Conservation (phyloP, 805 yeast genomes). For the Cyberlindnera galapagoensis region DNA sequence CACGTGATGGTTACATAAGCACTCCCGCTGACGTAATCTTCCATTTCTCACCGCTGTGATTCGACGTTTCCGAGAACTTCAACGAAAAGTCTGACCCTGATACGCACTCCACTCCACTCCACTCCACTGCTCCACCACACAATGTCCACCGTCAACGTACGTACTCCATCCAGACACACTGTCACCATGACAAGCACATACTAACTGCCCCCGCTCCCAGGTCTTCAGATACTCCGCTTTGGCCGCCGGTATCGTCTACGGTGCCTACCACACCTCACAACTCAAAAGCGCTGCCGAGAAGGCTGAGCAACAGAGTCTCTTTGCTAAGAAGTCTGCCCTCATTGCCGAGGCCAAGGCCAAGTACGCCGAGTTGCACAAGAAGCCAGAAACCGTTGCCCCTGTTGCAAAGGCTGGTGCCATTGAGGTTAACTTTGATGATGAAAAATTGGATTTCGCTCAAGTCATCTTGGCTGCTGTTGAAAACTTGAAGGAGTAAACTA, state of each 20-base stretch:
- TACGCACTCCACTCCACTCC: no score
- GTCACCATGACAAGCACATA: not conserved
- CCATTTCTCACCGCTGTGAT: no score
- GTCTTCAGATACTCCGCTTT: conserved; percentile 91
- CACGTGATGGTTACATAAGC: no score
- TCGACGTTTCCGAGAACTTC: no score
- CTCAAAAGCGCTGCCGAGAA: conserved; percentile 55
- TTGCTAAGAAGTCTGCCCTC: conserved; percentile 61
- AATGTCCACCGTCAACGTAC: conserved; percentile 47
- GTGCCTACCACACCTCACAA: conserved; percentile 74
- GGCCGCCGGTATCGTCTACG: conserved; percentile 83
- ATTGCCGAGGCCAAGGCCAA: conserved; percentile 86
- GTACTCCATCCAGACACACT: conserved; percentile 14
- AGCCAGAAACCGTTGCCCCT: conserved; percentile 31
- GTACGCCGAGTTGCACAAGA: conserved; percentile 60
- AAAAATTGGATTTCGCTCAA: conserved; percentile 78
- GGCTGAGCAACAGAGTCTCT: conserved; percentile 52
- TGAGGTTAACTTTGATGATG: conserved; percentile 74
- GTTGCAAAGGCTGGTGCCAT: conserved; percentile 29
- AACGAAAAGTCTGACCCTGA: no score
- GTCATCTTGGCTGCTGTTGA: conserved; percentile 62
- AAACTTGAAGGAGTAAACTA: conserved; percentile 32
- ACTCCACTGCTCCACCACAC: no score
- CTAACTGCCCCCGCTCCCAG: conserved; percentile 37
- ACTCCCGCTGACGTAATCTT: no score